Percentiles rank a stretch among this genome's conserved stretches.
phyloP scores from a whole-genome alignment of 257 asterid genomes.

The Solanum peruvianum region DNA sequence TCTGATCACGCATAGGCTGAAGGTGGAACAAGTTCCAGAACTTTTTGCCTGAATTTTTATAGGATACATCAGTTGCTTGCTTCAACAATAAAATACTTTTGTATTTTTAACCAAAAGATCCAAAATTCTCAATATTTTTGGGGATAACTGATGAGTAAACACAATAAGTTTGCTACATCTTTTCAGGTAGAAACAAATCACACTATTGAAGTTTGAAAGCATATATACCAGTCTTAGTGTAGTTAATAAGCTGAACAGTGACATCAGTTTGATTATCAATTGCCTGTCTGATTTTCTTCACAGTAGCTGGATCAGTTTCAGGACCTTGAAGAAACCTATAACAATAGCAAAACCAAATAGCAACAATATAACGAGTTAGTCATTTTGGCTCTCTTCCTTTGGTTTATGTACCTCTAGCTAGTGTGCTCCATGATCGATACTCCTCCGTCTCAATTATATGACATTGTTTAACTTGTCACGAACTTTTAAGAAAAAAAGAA shows the following conservation, averaged over 20 bases:
- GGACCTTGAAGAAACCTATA: constrained; percentile 96
- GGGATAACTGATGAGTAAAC: background rate
- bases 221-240: constrained; percentile 75
- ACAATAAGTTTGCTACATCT: background rate
- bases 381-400: background rate
- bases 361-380: background rate
- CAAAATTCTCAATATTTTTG: background rate
- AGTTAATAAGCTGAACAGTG: constrained; percentile 96
- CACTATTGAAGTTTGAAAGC: background rate
- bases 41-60: constrained; percentile 54
- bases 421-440: background rate
- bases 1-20: constrained; percentile 99
- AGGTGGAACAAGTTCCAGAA: constrained; percentile 98
- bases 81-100: background rate
- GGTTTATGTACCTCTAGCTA: background rate
- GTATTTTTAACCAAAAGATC: background rate
- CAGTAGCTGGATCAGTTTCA: constrained; percentile 91
- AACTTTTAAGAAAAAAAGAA: background rate
- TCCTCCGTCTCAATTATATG: background rate
- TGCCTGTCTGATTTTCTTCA: constrained; percentile 80
- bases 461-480: accelerated
- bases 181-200: background rate
- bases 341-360: background rate
- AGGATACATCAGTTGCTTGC: background rate
- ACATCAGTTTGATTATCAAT: constrained; percentile 87